phyloP scores from a whole-genome alignment of 2,329 filamentous ascomycete genomes.

The Dissoconium aciculare region DNA sequence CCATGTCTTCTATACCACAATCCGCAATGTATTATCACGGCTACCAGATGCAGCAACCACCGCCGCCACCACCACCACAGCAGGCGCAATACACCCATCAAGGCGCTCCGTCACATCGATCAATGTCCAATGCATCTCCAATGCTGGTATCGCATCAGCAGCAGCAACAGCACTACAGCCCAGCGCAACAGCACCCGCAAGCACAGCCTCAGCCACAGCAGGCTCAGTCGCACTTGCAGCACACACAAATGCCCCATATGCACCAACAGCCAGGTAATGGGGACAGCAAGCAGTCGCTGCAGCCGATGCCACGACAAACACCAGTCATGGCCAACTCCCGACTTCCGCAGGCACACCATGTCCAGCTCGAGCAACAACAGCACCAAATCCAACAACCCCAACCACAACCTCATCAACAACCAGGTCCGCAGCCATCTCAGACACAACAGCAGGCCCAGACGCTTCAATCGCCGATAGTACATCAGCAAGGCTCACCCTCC shows the following conservation, averaged over 20 bases:
- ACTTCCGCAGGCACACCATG: constrained; percentile 23
- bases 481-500: constrained; percentile 17
- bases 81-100: constrained; percentile 44
- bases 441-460: constrained; percentile 1
- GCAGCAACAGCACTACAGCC: constrained; percentile 18
- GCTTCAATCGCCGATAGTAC: no score
- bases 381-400: constrained; percentile 3
- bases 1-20: constrained; percentile 68
- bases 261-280: constrained; percentile 16
- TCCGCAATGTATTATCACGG: constrained; percentile 62
- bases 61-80: no score
- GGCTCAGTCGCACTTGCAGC: no score
- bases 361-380: constrained; percentile 29
- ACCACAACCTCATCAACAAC: constrained; percentile 32
- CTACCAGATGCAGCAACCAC: constrained; percentile 34
- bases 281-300: constrained; percentile 15
- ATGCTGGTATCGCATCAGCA: constrained; percentile 43
- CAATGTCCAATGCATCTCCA: constrained; percentile 35
- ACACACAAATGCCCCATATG: no score
- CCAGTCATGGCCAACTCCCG: constrained; percentile 15
- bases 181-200: constrained; percentile 15
- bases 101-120: constrained; percentile 36
- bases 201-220: constrained; percentile 12
- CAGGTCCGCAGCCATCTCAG: constrained; percentile 7
- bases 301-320: constrained; percentile 14